These are phyloP conservation scores for Rutidosis leptorrhynchoides DNA, from an alignment of 129 eudicot genomes.

Conservation along the genomic window DNA sequence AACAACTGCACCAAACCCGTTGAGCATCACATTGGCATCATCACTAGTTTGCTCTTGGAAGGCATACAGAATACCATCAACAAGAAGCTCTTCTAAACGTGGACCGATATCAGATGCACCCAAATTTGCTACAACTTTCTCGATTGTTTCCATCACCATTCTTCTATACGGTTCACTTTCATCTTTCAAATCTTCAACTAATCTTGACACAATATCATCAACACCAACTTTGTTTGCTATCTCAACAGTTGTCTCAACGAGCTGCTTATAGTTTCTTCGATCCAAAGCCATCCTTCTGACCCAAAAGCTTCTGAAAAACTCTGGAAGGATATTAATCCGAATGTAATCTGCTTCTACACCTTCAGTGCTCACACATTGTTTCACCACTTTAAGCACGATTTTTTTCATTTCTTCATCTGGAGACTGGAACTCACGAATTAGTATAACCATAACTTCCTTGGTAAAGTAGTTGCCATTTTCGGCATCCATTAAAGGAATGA, in stretches of 20 bases:
- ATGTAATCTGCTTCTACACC: constrained; percentile 95
- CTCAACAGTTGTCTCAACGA: constrained; percentile 95
- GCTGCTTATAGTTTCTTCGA: constrained; percentile 86
- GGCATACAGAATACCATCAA: constrained; percentile 89
- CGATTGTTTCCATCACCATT: constrained; percentile 99
- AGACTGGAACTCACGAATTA: constrained; percentile 93
- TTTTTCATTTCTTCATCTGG: constrained; percentile 99
- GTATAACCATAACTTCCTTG: constrained; percentile 85
- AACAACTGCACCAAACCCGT: constrained; percentile 94
- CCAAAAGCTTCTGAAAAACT: constrained; percentile 89
- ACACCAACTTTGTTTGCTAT: constrained; percentile 97
- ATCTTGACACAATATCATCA: constrained; percentile 83
- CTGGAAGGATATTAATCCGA: constrained; percentile 82
- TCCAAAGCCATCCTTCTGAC: constrained; percentile 98
- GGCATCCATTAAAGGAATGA: constrained; percentile 96
- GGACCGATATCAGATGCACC: constrained; percentile 95
- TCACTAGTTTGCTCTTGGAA: constrained; percentile 95
- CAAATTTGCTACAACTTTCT: constrained; percentile 84
- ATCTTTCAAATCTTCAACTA: constrained; percentile 90
- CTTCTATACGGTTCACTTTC: constrained; percentile 96
- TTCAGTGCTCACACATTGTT: constrained; percentile 97
- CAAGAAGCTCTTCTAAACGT: constrained; percentile 86
- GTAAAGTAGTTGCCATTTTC: constrained; percentile 89
- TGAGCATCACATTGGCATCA: constrained; percentile 95
- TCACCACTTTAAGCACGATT: constrained; percentile 89